phyloP scores from a whole-genome alignment of 2,329 filamentous ascomycete genomes.

The Pezicula carpinea region DNA sequence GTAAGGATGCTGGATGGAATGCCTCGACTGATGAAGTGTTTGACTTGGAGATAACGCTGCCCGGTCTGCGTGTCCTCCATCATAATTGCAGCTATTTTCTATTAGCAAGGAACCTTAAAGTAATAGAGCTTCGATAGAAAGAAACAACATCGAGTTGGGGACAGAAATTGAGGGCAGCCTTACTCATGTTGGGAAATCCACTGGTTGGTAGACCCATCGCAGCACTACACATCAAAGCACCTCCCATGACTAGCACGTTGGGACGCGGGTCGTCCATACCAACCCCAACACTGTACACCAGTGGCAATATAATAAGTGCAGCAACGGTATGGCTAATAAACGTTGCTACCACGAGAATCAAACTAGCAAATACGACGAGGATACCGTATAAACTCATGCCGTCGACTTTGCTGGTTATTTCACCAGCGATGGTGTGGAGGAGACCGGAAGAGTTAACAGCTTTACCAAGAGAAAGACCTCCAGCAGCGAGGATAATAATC shows the following conservation, averaged over 20 bases:
- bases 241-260: conserved; percentile 91
- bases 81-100: conserved; percentile 81
- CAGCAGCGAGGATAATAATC: conserved; percentile 96
- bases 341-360: conserved; percentile 90
- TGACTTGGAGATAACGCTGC: conserved; percentile 84
- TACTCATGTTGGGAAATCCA: conserved; percentile 99
- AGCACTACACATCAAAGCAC: conserved; percentile 94
- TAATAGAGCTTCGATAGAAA: conserved; percentile 1
- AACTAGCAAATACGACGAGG: conserved; percentile 73
- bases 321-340: conserved; percentile 98
- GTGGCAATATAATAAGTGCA: conserved; percentile 86
- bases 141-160: conserved; percentile 1
- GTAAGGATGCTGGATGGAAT: conserved; percentile 82
- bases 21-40: conserved; percentile 92
- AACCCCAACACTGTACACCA: conserved; percentile 81
- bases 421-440: conserved; percentile 77
- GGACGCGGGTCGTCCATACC: conserved; percentile 87
- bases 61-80: conserved; percentile 92
- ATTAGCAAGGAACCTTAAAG: conserved; percentile 9
- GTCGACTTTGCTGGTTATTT: conserved; percentile 70
- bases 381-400: conserved; percentile 81
- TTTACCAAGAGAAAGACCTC: conserved; percentile 87
- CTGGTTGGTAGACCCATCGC: conserved; percentile 95
- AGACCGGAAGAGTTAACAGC: conserved; percentile 91
- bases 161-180: conserved; percentile 38